Base-by-base conservation (phyloP, 2,329 filamentous ascomycete species). In the Oidium heveae region DNA sequence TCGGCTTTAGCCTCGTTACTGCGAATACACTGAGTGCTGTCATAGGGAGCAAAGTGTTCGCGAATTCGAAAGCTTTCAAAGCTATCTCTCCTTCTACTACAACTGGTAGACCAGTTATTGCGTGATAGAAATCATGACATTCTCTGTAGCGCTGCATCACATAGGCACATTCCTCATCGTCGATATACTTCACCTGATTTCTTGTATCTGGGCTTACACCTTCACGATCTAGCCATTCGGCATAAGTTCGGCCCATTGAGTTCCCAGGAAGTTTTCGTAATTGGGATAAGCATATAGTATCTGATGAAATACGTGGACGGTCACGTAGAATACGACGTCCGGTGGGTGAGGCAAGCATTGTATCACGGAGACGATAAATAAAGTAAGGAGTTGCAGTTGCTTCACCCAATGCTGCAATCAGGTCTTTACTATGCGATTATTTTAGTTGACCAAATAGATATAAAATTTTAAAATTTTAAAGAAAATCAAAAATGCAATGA, bases 111-210 rank as follows among this genome's bases (percentile, higher is more conserved):
- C 89, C 89, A 0, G 88, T 94, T 54, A 98, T 72, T 0, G 91
- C 89, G 67, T 98, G 91, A 70, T 93, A 95, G 68, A 98, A 95
- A 67, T 98, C 91, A 67, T 98, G 91, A 60, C 84, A 94, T 69
- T 98, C 91, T 58, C 91, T 80, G 68, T 98, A 98, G 54, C 91
- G 79, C 71, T 96, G 91, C 84, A 98, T 93, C 18, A 96, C 91
- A 70, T 96, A 98, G 37, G 91, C 91, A 66, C 88, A 94, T 69
- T 98, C 91, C 61, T 84, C 81, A 65, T 96, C 82, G 67, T 96
- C 88, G 58, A 98, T 87, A 70, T 94, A 96, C 54, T 84, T 79
- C 43, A 98, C 91, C 1, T 68, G 66, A 43, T 82, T 73, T 49
- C 91, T 79, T 7, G 89, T 94, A 67, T 98, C 91, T 0, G 91